Evolutionary conservation across 2,329 filamentous ascomycete species (phyloP).

Genomic region (Beauveria medogensis): DNA sequence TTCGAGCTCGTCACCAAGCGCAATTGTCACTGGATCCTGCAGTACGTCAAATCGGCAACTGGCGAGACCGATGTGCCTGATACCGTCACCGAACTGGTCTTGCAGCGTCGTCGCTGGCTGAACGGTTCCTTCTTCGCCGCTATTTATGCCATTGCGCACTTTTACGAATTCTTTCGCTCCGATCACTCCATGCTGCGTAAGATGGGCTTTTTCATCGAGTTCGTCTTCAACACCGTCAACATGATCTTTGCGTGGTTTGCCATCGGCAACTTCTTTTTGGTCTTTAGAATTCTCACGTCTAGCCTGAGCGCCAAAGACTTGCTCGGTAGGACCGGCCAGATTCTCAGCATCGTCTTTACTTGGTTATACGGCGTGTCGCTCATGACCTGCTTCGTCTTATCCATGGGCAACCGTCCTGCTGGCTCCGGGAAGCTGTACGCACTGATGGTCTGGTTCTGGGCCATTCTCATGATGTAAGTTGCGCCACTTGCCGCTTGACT

Average conservation of each 20-base stretch:
- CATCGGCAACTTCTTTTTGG: slow-evolving; percentile 97
- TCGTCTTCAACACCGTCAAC: slow-evolving; percentile 87
- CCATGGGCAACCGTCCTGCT: slow-evolving; percentile 88
- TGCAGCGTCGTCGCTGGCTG: slow-evolving; percentile 92
- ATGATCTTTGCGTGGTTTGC: slow-evolving; percentile 99
- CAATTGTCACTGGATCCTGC: slow-evolving; percentile 93
- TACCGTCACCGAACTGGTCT: slow-evolving; percentile 85
- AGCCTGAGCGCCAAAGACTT: slow-evolving; percentile 65
- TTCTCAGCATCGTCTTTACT: slow-evolving; percentile 85
- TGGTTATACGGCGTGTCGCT: slow-evolving; percentile 92
- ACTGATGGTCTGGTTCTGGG: slow-evolving; percentile 99
- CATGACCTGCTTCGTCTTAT: slow-evolving; percentile 89
- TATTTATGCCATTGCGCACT: slow-evolving; percentile 89
- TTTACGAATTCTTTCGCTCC: slow-evolving; percentile 91
- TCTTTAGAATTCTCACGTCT: slow-evolving; percentile 91
- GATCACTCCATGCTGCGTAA: slow-evolving; percentile 84
- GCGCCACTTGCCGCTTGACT: not conserved
- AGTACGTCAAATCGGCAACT: slow-evolving; percentile 95
- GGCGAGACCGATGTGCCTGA: slow-evolving; percentile 97
- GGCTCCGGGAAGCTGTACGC: slow-evolving; percentile 92
- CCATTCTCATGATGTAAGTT: slow-evolving; percentile 78
- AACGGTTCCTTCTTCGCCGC: slow-evolving; percentile 98
- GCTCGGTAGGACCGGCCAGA: slow-evolving; percentile 66
- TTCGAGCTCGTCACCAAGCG: slow-evolving; percentile 97
- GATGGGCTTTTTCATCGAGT: slow-evolving; percentile 84